Evolutionary conservation across 257 asterid species (phyloP), one percentile per base, ranked within the genome.

Genomic region (Nicotiana attenuata): DNA sequence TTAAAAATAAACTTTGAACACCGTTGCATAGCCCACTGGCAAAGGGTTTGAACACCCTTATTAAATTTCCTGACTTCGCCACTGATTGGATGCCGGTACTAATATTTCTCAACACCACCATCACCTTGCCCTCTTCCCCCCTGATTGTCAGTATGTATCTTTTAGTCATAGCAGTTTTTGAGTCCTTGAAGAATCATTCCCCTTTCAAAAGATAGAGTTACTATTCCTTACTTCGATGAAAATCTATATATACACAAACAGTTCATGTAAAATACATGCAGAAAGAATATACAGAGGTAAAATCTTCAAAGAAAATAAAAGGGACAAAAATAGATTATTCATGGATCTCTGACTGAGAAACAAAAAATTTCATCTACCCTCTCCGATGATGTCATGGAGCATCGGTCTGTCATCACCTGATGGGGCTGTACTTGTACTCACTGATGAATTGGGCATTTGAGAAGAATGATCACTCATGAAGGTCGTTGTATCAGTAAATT

Each of bases 381-480:
- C 91, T 52, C 89, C 92, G 64, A 91, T 89, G 55, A 80, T 59
- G 67, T 88, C 90, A 80, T 82, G 87, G 56, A 91, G 90, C 61
- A 88, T 81, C 2, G 92, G 91, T 56, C 78, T 77, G 11, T 81
- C 26, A 17, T 83, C 80, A 83, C 85, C 55, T 24, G 20, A 3
- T 1, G 91, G 90, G 0, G 79, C 59, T 24, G 28, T 71, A 29
- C 85, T 71, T 11, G 90, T 77, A 24, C 78, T 55, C 0, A 83
- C 57, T 11, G 85, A 79, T 19, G 82, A 78, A 77, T 65, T 80
- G 24, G 10, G 81, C 55, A 52, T 7, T 53, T 65, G 81, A 5
- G 88, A 71, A 65, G 80, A 82, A 3, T 75, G 75, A 50, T 82
- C 59, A 1, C 80, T 60, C 82, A 83, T 16, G 53, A 85, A 87